Evolutionary conservation across 2,329 filamentous ascomycete species (phyloP).

Genomic region (Diaporthe caulivora): DNA sequence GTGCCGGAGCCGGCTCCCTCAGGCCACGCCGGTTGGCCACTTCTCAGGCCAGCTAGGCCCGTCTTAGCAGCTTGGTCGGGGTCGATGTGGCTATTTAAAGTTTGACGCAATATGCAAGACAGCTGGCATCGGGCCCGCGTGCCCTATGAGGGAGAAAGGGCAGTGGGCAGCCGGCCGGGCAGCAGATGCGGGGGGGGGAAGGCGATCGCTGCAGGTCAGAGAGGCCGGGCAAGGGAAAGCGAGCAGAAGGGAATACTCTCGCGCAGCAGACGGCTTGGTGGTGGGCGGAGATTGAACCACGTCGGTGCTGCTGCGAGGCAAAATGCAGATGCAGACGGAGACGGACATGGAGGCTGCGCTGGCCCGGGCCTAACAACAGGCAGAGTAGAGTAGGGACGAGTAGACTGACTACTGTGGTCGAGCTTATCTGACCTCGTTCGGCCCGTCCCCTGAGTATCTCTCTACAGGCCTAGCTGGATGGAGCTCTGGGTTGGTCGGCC

Average conservation of each 20-base stretch:
- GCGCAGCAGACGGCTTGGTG: neutral
- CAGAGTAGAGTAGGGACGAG: too few relatives aligned
- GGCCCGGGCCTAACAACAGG: too few relatives aligned
- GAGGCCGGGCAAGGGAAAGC: neutral
- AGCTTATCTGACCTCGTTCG: conserved; percentile 1
- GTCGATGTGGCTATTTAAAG: conserved; percentile 23
- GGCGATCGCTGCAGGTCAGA: neutral
- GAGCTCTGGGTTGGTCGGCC: conserved; percentile 9
- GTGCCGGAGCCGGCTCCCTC: conserved; percentile 4
- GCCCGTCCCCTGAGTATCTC: conserved; percentile 18
- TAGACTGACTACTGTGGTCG: too few relatives aligned
- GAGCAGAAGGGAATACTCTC: neutral
- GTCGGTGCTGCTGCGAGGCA: conserved; percentile 6
- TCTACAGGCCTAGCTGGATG: too few relatives aligned
- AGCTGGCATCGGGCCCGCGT: conserved; percentile 35
- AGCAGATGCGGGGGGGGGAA: neutral
- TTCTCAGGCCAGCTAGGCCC: neutral
- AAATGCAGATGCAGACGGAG: neutral
- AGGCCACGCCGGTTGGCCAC: neutral
- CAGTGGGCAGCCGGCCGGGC: conserved; percentile 7
- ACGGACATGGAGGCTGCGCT: too few relatives aligned
- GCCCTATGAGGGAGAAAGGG: neutral
- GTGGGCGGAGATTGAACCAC: conserved; percentile 5
- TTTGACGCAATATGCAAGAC: conserved; percentile 37
- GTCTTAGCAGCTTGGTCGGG: neutral